A percentile compares a stretch with the other conserved stretches of the same genome.
These are phyloP conservation scores for Botryotinia calthae DNA, from an alignment of 2,329 filamentous ascomycete species.

Conservation along the genomic window DNA sequence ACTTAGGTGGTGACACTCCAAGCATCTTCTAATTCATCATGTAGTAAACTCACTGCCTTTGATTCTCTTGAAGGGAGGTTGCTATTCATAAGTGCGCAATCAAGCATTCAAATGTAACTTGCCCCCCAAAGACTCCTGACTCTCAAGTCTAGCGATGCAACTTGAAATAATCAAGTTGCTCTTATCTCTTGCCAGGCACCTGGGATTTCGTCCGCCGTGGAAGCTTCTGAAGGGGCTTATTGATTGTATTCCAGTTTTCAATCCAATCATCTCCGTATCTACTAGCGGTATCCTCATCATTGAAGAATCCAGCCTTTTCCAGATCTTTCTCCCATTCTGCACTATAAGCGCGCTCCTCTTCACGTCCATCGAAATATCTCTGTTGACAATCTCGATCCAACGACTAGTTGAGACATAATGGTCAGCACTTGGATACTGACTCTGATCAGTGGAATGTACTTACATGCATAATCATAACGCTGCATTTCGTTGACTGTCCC, in stretches of 20 bases:
- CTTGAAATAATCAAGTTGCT: background rate
- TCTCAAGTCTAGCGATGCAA: background rate
- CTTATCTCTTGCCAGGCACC: too few species aligned
- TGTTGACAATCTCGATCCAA: conserved; percentile 12
- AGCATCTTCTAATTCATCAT: background rate
- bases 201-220: background rate
- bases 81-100: background rate
- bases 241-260: conserved; percentile 2
- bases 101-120: background rate
- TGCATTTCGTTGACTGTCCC: background rate
- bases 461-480: conserved; percentile 17
- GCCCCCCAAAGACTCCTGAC: background rate
- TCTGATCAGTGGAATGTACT: background rate
- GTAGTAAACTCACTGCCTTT: background rate
- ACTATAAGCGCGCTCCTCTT: background rate
- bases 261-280: conserved; percentile 16
- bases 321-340: conserved; percentile 9
- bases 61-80: background rate
- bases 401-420: background rate
- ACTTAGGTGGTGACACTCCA: too few species aligned
- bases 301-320: conserved; percentile 5
- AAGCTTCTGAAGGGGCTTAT: background rate
- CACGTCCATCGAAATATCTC: background rate
- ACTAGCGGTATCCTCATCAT: background rate
- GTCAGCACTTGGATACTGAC: background rate